Conservation (phyloP, 306 rosid genomes). For the Fragaria ananassa region DNA sequence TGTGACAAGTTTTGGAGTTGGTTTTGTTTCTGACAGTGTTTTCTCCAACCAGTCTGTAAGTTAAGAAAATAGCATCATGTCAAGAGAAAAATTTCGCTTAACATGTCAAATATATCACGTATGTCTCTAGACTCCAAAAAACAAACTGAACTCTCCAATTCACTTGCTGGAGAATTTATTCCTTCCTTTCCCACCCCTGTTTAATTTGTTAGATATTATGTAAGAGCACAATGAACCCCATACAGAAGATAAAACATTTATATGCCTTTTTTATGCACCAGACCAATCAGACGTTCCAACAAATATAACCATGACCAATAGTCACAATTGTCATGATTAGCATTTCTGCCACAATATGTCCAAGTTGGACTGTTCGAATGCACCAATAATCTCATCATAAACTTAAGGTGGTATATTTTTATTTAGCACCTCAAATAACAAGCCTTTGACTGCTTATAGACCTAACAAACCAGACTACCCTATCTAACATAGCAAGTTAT, state of each 20-base stretch:
- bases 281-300: background rate
- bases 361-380: background rate
- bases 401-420: background rate
- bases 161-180: background rate
- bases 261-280: background rate
- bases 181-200: background rate
- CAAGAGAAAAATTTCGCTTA: conserved; percentile 10
- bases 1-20: conserved; percentile 87
- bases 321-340: background rate
- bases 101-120: conserved; percentile 1
- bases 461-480: conserved; percentile 6
- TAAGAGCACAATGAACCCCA: background rate
- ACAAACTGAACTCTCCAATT: background rate
- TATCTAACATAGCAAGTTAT: conserved; percentile 8
- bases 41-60: conserved; percentile 88
- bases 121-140: background rate
- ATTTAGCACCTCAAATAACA: background rate
- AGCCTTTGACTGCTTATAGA: conserved; percentile 9
- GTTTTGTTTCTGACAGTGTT: conserved; percentile 61
- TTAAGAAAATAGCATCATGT: conserved; percentile 17
- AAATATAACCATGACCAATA: background rate
- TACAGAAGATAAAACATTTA: background rate
- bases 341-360: background rate
- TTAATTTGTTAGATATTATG: background rate
- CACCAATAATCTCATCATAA: background rate